A percentile compares a stretch with the other conserved stretches of the same genome.
These are phyloP conservation scores for Malus sylvestris DNA, from an alignment of 306 rosid genomes.

Conservation along the genomic window DNA sequence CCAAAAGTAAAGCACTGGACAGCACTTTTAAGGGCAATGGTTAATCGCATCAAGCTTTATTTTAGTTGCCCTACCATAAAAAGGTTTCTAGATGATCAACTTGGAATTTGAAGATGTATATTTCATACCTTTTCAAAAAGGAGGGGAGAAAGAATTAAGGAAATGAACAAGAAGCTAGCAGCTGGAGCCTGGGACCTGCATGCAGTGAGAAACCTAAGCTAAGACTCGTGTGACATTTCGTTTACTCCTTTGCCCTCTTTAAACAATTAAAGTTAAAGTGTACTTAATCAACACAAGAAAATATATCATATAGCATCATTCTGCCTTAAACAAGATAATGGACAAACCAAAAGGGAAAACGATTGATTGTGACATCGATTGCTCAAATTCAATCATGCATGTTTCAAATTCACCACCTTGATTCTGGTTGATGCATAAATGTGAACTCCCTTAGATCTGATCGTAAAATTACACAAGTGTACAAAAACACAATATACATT, in stretches of 20 bases:
- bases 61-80: background rate
- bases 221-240: background rate
- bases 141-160: background rate
- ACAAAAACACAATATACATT: too few relatives aligned
- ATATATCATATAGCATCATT: too few relatives aligned
- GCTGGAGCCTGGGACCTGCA: background rate
- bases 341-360: background rate
- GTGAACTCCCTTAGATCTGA: background rate
- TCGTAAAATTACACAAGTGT: background rate
- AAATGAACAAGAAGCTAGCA: background rate
- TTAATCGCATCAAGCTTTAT: conserved; percentile 1
- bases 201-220: background rate
- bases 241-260: too few relatives aligned
- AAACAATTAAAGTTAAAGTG: too few relatives aligned
- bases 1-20: background rate
- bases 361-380: background rate
- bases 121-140: background rate
- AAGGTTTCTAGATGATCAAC: conserved; percentile 12
- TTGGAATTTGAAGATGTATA: background rate
- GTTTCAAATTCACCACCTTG: too few relatives aligned
- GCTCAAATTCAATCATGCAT: background rate
- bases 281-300: too few relatives aligned
- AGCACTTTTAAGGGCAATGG: background rate
- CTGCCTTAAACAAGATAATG: background rate
- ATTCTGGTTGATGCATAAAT: background rate